Conservation (phyloP, 1,284 basidiomycete species). For the Athelia sp. region DNA sequence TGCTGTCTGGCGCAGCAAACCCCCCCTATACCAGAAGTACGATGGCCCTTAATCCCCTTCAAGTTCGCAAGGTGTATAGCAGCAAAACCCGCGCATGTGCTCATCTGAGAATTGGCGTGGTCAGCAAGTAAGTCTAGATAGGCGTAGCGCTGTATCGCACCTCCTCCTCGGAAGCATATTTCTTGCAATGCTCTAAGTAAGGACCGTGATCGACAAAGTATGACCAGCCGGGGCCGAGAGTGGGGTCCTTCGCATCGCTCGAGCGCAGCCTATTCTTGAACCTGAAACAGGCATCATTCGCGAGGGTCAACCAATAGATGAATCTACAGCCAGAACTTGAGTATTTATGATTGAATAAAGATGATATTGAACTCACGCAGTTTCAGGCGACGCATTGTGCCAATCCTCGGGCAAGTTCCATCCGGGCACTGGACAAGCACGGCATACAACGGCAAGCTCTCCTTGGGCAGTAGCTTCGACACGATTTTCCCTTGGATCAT, state of each 20-base stretch:
- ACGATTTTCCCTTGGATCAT: slow-evolving; percentile 9
- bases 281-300: slow-evolving; percentile 15
- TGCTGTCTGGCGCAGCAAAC: slow-evolving; percentile 8
- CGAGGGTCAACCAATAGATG: slow-evolving; percentile 12
- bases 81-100: slow-evolving; percentile 10
- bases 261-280: slow-evolving; percentile 10
- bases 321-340: slow-evolving; percentile 5
- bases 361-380: not conserved
- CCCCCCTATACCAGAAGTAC: slow-evolving; percentile 9
- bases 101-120: slow-evolving; percentile 5
- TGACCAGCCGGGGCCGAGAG: slow-evolving; percentile 8
- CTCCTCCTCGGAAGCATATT: slow-evolving; percentile 8
- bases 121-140: not conserved
- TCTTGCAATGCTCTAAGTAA: slow-evolving; percentile 10
- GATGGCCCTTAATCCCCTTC: slow-evolving; percentile 8
- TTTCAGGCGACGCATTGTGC: slow-evolving; percentile 5
- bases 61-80: slow-evolving; percentile 10
- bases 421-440: slow-evolving; percentile 17
- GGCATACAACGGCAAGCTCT: slow-evolving; percentile 16
- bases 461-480: slow-evolving; percentile 9
- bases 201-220: slow-evolving; percentile 9
- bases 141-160: slow-evolving; percentile 5
- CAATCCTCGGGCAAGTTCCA: slow-evolving; percentile 17
- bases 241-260: slow-evolving; percentile 8
- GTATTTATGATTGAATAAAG: not conserved